Base-by-base conservation (phyloP, 768 basidiomycete species). In the Mycena latifolia region DNA sequence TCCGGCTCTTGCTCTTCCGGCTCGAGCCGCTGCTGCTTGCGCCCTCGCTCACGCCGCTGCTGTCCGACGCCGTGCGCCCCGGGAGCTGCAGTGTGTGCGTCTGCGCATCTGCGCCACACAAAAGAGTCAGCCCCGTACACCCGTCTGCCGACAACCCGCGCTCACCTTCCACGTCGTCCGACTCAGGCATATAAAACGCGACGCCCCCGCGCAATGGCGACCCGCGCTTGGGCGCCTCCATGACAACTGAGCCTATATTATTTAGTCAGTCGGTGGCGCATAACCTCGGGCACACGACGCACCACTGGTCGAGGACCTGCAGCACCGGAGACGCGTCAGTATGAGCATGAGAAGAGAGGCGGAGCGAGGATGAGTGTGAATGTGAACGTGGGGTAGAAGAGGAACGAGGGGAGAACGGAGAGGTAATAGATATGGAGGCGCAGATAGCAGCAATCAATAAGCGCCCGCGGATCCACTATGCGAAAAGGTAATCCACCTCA, bases 271-370 rank as follows among this genome's bases (percentile, higher is more conserved):
- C 8, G n/a, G 61, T 37, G 35, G 25, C 47, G 24, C 35, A 1
- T 18, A 22, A 61, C 7, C 6, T 50, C 6, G 25, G 12, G 35
- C 20, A 24, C 45, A 55, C 4, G 29, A 54, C 43, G 51, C 15
- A 68, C 66, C 62, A 55, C 56, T 59, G 47, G 53, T 63, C 25
- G 63, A 65, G 45, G 67, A 65, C 48, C 67, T 69, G 56, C 35
- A 29, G 46, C 56, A 59, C 5, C 37, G 39, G 43, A 63, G 27
- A 56, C 25, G 27, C 37, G 47, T 62, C 33, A 61, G 66, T 58
- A 28, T 59, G 33, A 24, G 58, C 57, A 64, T 68, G 29, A n/a
- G 53, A 43, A 24, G 35, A 33, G 48, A 11, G 29, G 29, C n/a
- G 33, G 53, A 35, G 20, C 1, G 43, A 27, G 18, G 9, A 24